Percentiles rank a stretch among this genome's conserved stretches.
These are phyloP conservation scores for Tuber melanosporum DNA, from an alignment of 495 filamentous ascomycete species.

Conservation along the genomic window DNA sequence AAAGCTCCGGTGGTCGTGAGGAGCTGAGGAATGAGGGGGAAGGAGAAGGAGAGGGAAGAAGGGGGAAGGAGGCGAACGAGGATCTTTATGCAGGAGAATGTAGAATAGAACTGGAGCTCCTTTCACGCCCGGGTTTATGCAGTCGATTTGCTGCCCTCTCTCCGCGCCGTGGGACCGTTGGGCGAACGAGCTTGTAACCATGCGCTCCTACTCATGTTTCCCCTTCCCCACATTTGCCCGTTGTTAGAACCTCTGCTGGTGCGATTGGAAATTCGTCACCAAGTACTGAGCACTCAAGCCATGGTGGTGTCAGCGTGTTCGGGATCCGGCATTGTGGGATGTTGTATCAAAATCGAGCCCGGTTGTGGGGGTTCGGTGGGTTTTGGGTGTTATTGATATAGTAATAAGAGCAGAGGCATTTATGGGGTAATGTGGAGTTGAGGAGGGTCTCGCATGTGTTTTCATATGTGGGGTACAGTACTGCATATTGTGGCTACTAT, in stretches of 20 bases:
- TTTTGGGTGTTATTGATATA: not conserved
- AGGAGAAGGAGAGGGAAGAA: not conserved
- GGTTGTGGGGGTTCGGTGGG: not conserved
- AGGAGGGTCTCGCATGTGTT: not conserved
- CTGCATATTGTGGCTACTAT: not conserved
- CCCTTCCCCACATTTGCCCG: not conserved
- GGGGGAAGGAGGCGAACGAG: constrained; percentile 2
- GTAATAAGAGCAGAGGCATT: not conserved
- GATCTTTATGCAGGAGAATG: constrained; percentile 4
- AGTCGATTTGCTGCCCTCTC: not conserved
- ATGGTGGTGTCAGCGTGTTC: not conserved
- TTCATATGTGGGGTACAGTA: not conserved
- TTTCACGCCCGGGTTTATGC: not conserved
- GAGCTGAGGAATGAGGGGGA: not conserved
- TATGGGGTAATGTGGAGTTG: not conserved
- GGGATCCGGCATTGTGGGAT: not conserved
- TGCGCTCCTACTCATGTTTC: not conserved
- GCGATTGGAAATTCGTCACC: not conserved
- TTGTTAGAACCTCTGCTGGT: not conserved
- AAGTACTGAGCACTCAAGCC: not conserved
- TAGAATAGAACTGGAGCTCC: constrained; percentile 6
- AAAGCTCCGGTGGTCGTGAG: not conserved
- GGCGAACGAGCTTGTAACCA: not conserved
- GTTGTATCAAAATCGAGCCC: not conserved
- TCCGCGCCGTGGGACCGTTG: not conserved